These are phyloP conservation scores for Diaporthe capsici DNA, from an alignment of 2,329 filamentous ascomycete genomes.

Conservation along the genomic window DNA sequence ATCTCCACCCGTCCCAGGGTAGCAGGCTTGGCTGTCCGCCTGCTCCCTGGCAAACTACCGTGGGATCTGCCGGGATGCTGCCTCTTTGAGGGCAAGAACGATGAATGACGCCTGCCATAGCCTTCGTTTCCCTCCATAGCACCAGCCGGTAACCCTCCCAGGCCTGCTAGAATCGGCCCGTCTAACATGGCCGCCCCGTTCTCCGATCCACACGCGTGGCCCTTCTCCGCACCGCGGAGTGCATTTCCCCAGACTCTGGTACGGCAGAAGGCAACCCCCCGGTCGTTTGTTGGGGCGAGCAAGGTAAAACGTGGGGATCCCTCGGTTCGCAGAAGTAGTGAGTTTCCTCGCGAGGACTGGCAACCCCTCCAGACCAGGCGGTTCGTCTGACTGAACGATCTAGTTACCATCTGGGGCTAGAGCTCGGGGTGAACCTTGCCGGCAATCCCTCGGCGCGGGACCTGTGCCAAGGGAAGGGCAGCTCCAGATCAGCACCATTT, in stretches of 20 bases:
- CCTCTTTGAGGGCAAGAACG: neutral
- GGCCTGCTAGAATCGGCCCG: slow-evolving; percentile 15
- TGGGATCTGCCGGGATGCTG: slow-evolving; percentile 16
- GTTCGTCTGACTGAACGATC: slow-evolving; percentile 1
- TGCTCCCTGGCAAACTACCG: slow-evolving; percentile 4
- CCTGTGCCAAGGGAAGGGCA: neutral
- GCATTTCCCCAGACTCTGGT: slow-evolving; percentile 29
- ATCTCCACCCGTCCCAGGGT: neutral
- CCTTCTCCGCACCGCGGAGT: slow-evolving; percentile 18
- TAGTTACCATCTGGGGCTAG: neutral
- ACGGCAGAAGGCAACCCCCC: slow-evolving; percentile 11
- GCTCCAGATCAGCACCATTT: too few species aligned
- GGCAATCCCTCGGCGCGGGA: slow-evolving; percentile 6
- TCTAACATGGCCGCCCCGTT: slow-evolving; percentile 20
- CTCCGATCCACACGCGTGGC: slow-evolving; percentile 7
- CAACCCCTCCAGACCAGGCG: neutral
- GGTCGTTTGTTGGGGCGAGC: neutral
- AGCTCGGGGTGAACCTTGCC: slow-evolving; percentile 9
- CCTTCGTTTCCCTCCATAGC: neutral
- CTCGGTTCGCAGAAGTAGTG: neutral
- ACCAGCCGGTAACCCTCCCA: neutral
- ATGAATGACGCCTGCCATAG: slow-evolving; percentile 7
- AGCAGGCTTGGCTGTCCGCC: slow-evolving; percentile 3
- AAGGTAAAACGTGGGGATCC: slow-evolving; percentile 9
- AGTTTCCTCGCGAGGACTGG: neutral